Conservation (phyloP, 2,329 filamentous ascomycete species). For the Fusarium neocosmosporiellum region DNA sequence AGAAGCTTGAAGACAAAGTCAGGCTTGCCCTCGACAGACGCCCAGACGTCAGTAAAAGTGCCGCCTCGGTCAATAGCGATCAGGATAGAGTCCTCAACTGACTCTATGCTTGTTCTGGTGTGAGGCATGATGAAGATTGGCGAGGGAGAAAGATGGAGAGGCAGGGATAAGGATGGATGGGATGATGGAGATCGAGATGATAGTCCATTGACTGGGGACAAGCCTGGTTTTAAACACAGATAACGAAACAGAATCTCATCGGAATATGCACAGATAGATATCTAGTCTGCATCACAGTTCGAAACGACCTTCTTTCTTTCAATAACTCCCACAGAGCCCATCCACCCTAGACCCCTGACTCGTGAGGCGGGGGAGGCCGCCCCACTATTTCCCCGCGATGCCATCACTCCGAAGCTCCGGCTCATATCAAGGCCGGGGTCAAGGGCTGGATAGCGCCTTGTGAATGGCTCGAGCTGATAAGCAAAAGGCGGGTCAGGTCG, state of each 20-base stretch:
- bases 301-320: slow-evolving; percentile 15
- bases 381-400: not conserved
- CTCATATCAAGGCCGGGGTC: not conserved
- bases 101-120: not conserved
- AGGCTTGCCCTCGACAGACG: slow-evolving; percentile 12
- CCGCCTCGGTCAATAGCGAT: slow-evolving; percentile 19
- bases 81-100: slow-evolving; percentile 7
- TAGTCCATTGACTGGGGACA: not conserved
- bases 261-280: not conserved
- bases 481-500: slow-evolving; percentile 3
- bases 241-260: not conserved
- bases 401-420: not conserved
- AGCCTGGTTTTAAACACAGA: not conserved
- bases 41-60: slow-evolving; percentile 24
- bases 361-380: not conserved
- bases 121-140: not conserved
- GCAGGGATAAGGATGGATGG: not conserved
- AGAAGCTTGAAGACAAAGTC: slow-evolving; percentile 21
- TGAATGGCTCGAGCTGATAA: slow-evolving; percentile 1
- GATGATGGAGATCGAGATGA: not conserved
- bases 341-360: not conserved
- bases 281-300: not conserved
- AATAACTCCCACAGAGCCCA: not conserved
- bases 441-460: not conserved
- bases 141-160: not conserved